A percentile compares a stretch with the other conserved stretches of the same genome.
These are phyloP conservation scores for Naganishia randhawae DNA, from an alignment of 768 basidiomycete genomes.

Conservation along the genomic window DNA sequence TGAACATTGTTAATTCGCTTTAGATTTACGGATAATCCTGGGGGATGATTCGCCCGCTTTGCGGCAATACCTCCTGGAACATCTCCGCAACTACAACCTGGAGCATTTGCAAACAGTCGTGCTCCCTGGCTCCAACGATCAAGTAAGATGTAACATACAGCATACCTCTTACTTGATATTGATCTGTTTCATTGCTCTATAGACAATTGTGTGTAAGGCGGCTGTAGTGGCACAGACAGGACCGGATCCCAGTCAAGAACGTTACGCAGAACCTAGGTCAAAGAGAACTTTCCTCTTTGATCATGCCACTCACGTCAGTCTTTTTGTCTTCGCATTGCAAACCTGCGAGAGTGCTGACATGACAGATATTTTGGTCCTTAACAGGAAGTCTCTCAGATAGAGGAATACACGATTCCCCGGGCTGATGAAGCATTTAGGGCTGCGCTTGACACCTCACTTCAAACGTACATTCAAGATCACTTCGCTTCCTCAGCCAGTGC, in stretches of 20 bases:
- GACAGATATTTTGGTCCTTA: not conserved
- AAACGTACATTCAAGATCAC: constrained; percentile 72
- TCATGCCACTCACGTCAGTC: constrained; percentile 70
- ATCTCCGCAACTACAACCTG: constrained; percentile 77
- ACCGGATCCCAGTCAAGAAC: constrained; percentile 53
- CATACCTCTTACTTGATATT: not conserved
- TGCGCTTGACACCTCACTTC: constrained; percentile 65
- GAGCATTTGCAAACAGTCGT: constrained; percentile 83
- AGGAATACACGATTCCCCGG: constrained; percentile 60
- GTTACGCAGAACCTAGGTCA: constrained; percentile 79
- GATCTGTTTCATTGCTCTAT: constrained; percentile 12
- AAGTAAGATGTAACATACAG: constrained; percentile 56
- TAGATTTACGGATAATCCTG: constrained; percentile 87
- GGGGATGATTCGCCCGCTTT: constrained; percentile 72
- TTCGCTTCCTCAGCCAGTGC: constrained; percentile 66
- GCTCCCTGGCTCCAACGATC: constrained; percentile 70
- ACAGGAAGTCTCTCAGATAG: constrained; percentile 68
- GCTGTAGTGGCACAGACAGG: constrained; percentile 4
- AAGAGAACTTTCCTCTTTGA: constrained; percentile 77
- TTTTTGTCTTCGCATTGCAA: not conserved
- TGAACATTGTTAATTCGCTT: not conserved
- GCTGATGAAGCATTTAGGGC: constrained; percentile 69
- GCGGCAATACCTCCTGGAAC: constrained; percentile 70
- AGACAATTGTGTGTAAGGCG: constrained; percentile 79
- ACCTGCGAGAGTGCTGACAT: constrained; percentile 42